Percentiles rank a stretch among this genome's conserved stretches.
These are phyloP conservation scores for Dianthus caryophyllus DNA, from an alignment of 148 eudicot species.

Conservation along the genomic window DNA sequence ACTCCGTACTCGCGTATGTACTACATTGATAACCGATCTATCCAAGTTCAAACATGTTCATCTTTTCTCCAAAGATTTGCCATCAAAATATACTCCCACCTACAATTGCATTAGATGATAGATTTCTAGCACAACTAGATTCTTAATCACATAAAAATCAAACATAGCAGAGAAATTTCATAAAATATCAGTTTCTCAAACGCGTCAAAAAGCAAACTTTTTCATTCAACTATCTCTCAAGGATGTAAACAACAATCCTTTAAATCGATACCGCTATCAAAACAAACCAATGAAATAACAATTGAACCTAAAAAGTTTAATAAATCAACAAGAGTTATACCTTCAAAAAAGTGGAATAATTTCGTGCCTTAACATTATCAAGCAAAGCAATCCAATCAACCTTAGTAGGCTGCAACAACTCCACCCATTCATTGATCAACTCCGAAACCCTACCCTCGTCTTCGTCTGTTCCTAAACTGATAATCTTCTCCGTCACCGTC, in stretches of 20 bases:
- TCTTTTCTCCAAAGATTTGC: no score
- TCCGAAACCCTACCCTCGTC: constrained; percentile 44
- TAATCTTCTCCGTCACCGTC: constrained; percentile 59
- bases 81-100: no score
- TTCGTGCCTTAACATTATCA: constrained; percentile 48
- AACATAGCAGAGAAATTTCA: not conserved
- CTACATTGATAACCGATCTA: no score
- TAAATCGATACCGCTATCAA: not conserved
- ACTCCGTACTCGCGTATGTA: no score
- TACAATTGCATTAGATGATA: no score
- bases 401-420: constrained; percentile 65
- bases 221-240: no score
- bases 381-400: constrained; percentile 75
- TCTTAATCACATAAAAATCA: no score
- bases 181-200: not conserved
- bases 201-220: not conserved
- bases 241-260: not conserved
- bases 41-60: no score
- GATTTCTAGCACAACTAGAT: no score
- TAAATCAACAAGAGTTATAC: constrained; percentile 27
- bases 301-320: not conserved
- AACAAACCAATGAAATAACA: not conserved
- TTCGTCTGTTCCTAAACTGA: constrained; percentile 46
- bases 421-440: constrained; percentile 65
- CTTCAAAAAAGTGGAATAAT: constrained; percentile 46